A percentile compares a stretch with the other conserved stretches of the same genome.
Evolutionary conservation across 2,329 filamentous ascomycete genomes (phyloP).

Genomic region (Fusarium globosum): DNA sequence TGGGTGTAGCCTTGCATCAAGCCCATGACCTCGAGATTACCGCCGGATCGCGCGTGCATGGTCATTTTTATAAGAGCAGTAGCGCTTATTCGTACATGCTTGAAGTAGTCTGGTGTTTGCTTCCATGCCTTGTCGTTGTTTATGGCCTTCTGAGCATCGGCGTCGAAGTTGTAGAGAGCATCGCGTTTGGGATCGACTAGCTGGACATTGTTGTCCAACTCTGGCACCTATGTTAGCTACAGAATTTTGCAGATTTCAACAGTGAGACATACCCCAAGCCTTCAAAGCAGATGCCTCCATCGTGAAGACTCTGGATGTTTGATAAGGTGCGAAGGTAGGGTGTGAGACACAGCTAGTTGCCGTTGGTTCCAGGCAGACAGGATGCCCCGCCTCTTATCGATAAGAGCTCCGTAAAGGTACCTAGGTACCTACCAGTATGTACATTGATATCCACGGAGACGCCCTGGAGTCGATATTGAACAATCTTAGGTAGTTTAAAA

Average conservation of each 20-base stretch:
- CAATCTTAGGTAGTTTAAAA: not conserved
- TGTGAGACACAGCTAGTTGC: conserved; percentile 32
- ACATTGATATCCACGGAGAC: not conserved
- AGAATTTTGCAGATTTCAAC: fast-evolving
- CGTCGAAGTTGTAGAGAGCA: conserved; percentile 88
- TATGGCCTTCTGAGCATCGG: conserved; percentile 73
- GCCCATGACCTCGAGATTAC: conserved; percentile 94
- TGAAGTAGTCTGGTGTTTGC: conserved; percentile 86
- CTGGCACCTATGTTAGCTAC: conserved; percentile 57
- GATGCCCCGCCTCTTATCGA: conserved; percentile 47
- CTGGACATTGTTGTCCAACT: conserved; percentile 86
- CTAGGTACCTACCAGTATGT: too few relatives aligned
- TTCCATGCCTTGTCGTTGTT: conserved; percentile 78
- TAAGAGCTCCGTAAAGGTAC: conserved; percentile 35
- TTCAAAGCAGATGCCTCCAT: conserved; percentile 49
- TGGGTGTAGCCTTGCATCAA: conserved; percentile 96
- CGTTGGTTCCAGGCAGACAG: conserved; percentile 24
- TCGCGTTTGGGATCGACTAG: conserved; percentile 89
- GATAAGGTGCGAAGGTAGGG: conserved; percentile 10
- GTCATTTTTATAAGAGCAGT: conserved; percentile 98
- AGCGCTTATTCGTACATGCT: conserved; percentile 90
- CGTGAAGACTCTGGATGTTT: conserved; percentile 29
- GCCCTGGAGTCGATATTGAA: not conserved
- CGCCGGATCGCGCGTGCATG: conserved; percentile 97
- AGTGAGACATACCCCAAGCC: conserved; percentile 43